These are phyloP conservation scores for Exophiala aquamarina DNA, from an alignment of 2,329 filamentous ascomycete genomes.

Conservation along the genomic window DNA sequence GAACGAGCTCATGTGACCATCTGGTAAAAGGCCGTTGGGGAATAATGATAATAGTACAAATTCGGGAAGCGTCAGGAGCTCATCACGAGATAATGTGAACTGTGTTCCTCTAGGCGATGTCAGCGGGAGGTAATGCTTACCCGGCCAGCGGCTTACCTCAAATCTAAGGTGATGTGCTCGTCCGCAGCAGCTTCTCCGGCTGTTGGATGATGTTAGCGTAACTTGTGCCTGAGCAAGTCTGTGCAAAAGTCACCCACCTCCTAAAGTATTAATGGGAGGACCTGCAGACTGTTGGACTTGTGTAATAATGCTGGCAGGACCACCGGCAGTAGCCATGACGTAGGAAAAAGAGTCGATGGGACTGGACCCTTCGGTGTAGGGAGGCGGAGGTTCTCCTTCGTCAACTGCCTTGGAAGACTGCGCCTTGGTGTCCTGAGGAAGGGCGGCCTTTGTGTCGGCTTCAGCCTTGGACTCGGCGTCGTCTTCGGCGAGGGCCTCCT, in stretches of 20 bases:
- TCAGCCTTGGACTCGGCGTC: slow-evolving; percentile 51
- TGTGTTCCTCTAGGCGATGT: slow-evolving; percentile 70
- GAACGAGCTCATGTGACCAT: slow-evolving; percentile 92
- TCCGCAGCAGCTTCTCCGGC: slow-evolving; percentile 28
- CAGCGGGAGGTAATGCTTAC: slow-evolving; percentile 26
- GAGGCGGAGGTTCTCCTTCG: slow-evolving; percentile 80
- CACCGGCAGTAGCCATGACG: slow-evolving; percentile 96
- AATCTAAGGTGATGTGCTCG: slow-evolving; percentile 31
- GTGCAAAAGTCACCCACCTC: slow-evolving; percentile 58
- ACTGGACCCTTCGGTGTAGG: slow-evolving; percentile 92
- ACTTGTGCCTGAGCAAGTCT: background rate
- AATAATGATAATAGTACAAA: slow-evolving; percentile 98
- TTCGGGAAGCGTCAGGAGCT: slow-evolving; percentile 91
- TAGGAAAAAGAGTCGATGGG: slow-evolving; percentile 91
- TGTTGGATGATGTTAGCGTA: slow-evolving; percentile 11
- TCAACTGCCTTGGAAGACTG: slow-evolving; percentile 74
- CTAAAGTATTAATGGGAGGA: slow-evolving; percentile 83
- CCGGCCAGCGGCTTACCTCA: slow-evolving; percentile 24
- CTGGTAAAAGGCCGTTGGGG: slow-evolving; percentile 95
- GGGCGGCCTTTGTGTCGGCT: slow-evolving; percentile 79
- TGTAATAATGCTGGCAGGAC: slow-evolving; percentile 97
- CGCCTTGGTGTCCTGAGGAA: slow-evolving; percentile 78
- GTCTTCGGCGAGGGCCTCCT: slow-evolving; percentile 47
- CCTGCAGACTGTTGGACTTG: slow-evolving; percentile 91
- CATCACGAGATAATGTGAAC: slow-evolving; percentile 91